These are phyloP conservation scores for Angophora floribunda DNA, from an alignment of 345 rosid genomes.

Conservation along the genomic window DNA sequence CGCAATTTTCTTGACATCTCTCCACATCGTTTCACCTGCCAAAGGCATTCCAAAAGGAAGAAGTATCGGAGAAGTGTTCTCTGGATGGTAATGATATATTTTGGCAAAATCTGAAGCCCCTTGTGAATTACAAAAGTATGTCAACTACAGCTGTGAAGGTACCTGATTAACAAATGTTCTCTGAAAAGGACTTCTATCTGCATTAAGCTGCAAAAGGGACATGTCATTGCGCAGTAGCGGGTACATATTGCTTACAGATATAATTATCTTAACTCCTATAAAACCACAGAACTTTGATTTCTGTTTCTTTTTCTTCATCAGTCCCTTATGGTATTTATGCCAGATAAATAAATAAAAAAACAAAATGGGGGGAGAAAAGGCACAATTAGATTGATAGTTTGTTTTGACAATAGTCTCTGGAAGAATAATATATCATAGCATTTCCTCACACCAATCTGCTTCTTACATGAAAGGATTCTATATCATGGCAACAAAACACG, in stretches of 20 bases:
- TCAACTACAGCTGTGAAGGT: background rate
- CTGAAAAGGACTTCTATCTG: constrained; percentile 88
- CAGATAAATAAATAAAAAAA: background rate
- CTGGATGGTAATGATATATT: background rate
- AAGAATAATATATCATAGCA: background rate
- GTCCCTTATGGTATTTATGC: background rate
- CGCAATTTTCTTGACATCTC: constrained; percentile 94
- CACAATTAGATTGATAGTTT: background rate
- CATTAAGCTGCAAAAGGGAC: constrained; percentile 59
- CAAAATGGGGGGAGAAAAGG: background rate
- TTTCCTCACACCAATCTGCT: background rate
- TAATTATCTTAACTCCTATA: background rate
- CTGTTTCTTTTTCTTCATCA: background rate
- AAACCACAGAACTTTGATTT: background rate
- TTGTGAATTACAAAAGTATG: background rate
- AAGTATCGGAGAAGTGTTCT: background rate
- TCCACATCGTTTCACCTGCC: constrained; percentile 87
- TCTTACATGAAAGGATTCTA: background rate
- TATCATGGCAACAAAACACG: background rate
- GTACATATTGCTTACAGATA: background rate
- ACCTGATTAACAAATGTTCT: constrained; percentile 97
- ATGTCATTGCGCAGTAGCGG: background rate
- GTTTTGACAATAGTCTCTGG: background rate
- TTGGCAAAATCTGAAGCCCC: background rate
- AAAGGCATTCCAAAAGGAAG: background rate